Base-by-base conservation (phyloP, 345 rosid genomes). In the Eucalyptus microcorys region DNA sequence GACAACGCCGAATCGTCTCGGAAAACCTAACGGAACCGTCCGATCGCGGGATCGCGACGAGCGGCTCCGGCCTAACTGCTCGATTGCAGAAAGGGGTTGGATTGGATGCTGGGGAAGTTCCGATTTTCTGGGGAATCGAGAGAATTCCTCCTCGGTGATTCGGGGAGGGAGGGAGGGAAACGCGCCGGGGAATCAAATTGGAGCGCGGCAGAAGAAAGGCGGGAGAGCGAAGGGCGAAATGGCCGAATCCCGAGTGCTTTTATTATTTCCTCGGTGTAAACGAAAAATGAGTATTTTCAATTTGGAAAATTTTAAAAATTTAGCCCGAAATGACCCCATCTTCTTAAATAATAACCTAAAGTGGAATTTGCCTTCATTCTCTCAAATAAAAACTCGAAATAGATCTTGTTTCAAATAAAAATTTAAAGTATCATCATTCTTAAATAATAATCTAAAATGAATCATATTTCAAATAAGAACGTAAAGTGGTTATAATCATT, bases 401-500 rank as follows among this genome's bases (percentile, higher is more conserved):
- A 52, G 0, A 52, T 52, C 0, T 7, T 19, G 0, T 52, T 52
- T 52, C 9, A 17, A 52, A 1, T 52, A 52, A 52, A 52, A 0
- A 52, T 6, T 0, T 17, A 0, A 50, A 50, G 0, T 50, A 0
- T 50, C 0, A 7, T 50, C 9, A 7, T 52, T 50, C 1, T 52
- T 0, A 52, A 50, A 52, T 52, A 52, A 52, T 52, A 52, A 52
- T 17, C 0, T 50, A 0, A 52, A 7, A 0, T 7, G 0, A 7
- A 52, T 17, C 9, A 7, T 19, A 0, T 3, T 52, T 52, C 0
- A 3, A 52, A 52, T 19, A 7, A 52, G 0, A 0, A 0, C 4
- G 0, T 7, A 0, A 7, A 52, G 0, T 19, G 0, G 1, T 7
- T 52, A 52, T 52, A 3, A 0, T 0, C 0, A 1, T 19, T 52